These are phyloP conservation scores for Eucalyptus globulus DNA, from an alignment of 345 rosid genomes.

Conservation along the genomic window DNA sequence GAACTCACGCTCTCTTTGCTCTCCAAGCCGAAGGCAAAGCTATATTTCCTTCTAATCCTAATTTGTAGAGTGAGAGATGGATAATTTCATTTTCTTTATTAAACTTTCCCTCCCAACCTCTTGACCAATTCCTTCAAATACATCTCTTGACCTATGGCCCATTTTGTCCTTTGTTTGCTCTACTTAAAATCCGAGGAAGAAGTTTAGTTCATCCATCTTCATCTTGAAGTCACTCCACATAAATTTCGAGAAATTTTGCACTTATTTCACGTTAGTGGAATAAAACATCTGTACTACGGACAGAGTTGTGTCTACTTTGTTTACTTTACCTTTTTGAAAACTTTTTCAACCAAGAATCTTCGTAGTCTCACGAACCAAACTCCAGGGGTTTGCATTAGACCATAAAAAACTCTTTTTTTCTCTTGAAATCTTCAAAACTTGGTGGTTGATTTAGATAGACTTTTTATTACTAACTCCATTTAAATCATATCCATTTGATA, in stretches of 20 bases:
- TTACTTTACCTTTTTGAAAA: neutral
- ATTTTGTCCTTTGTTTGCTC: neutral
- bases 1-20: neutral
- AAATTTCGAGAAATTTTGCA: neutral
- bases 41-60: neutral
- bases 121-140: neutral
- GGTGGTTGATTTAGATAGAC: neutral
- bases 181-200: neutral
- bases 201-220: neutral
- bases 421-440: neutral
- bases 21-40: neutral
- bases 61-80: neutral
- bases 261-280: neutral
- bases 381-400: neutral
- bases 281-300: neutral
- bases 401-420: neutral
- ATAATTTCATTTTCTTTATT: neutral
- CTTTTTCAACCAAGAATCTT: neutral
- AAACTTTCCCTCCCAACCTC: neutral
- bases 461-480: neutral
- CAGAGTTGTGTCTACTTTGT: neutral
- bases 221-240: neutral
- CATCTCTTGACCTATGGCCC: neutral
- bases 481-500: neutral
- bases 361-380: neutral